phyloP scores from a whole-genome alignment of 371 early-diverging fungal species.

The Mortierella sp. region DNA sequence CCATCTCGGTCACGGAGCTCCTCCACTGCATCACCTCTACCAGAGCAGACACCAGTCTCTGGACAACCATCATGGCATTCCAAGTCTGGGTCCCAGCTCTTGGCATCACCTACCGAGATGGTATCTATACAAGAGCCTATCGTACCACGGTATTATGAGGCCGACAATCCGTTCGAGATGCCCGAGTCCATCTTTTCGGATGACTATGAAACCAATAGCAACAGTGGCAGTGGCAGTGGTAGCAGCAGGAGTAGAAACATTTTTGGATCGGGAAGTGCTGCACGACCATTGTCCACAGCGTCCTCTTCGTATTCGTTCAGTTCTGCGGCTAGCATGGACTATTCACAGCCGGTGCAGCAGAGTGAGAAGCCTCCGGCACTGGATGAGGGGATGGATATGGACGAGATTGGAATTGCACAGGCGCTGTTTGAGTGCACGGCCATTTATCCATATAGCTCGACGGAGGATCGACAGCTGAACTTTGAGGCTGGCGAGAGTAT shows the following conservation, averaged over 20 bases:
- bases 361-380: constrained; percentile 32
- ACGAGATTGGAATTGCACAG: constrained; percentile 53
- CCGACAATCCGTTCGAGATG: constrained; percentile 53
- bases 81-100: constrained; percentile 10
- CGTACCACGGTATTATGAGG: constrained; percentile 35
- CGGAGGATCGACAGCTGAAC: constrained; percentile 32
- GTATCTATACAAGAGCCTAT: constrained; percentile 8
- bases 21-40: constrained; percentile 2
- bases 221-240: constrained; percentile 1
- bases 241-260: background rate
- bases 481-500: constrained; percentile 55
- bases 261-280: background rate
- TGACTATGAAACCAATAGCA: constrained; percentile 30
- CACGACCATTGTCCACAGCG: constrained; percentile 17
- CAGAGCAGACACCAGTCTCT: background rate
- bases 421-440: constrained; percentile 53
- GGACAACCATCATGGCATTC: constrained; percentile 10
- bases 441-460: constrained; percentile 46
- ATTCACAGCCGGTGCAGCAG: background rate
- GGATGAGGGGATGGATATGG: constrained; percentile 48
- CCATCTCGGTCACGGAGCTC: constrained; percentile 18
- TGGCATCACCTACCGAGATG: constrained; percentile 11
- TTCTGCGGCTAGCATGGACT: constrained; percentile 7
- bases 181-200: constrained; percentile 48
- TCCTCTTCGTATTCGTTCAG: constrained; percentile 24